Evolutionary conservation across 2,329 filamentous ascomycete genomes (phyloP).

Genomic region (Coccinonectria pachysandricola): DNA sequence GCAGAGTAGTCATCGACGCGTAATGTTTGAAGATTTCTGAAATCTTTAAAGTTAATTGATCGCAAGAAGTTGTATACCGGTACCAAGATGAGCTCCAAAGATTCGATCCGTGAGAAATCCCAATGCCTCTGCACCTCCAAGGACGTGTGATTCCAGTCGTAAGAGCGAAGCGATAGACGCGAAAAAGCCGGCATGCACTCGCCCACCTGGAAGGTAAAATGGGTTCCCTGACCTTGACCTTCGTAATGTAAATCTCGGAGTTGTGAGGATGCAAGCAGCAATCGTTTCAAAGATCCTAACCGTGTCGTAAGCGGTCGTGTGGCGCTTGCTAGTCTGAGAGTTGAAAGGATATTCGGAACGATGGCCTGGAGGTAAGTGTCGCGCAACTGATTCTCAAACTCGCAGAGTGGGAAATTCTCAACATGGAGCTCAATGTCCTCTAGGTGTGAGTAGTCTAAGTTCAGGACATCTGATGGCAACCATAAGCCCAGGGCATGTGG

Average conservation of each 20-base stretch:
- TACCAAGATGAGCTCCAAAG: constrained; percentile 32
- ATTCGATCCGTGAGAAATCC: constrained; percentile 34
- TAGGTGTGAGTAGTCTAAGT: constrained; percentile 18
- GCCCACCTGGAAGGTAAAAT: constrained; percentile 27
- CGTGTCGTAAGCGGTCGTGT: constrained; percentile 30
- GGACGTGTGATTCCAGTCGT: constrained; percentile 36
- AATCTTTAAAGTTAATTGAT: constrained; percentile 28
- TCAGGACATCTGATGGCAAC: constrained; percentile 30
- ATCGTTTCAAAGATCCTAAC: constrained; percentile 30
- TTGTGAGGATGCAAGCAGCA: constrained; percentile 26
- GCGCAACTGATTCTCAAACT: constrained; percentile 23
- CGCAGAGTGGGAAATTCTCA: constrained; percentile 30
- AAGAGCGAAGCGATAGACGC: constrained; percentile 33
- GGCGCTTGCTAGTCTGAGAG: constrained; percentile 30
- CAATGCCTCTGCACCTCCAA: constrained; percentile 32
- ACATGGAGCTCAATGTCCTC: constrained; percentile 26
- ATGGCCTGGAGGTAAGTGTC: constrained; percentile 29
- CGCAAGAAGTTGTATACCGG: constrained; percentile 34
- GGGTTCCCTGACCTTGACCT: constrained; percentile 34
- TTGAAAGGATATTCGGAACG: constrained; percentile 28
- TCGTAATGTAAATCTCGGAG: constrained; percentile 32
- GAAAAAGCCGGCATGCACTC: constrained; percentile 34
- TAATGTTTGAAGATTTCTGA: constrained; percentile 27
- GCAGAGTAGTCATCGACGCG: constrained; percentile 36
- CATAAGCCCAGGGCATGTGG: constrained; percentile 19